Conservation (phyloP, 2,329 filamentous ascomycete genomes). For the Iodosphaeria phyllophila region DNA sequence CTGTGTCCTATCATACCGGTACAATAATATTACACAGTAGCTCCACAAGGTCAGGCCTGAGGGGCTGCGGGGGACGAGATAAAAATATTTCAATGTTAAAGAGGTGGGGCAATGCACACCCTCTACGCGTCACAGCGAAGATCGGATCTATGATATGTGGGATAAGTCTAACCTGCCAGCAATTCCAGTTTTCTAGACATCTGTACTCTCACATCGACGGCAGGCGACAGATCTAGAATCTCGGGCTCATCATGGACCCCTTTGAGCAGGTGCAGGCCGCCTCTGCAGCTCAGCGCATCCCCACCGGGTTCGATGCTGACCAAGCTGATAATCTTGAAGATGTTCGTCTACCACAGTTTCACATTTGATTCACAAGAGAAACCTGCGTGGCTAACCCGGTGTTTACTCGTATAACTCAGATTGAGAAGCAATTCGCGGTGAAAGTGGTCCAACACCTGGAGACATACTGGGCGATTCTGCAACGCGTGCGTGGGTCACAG, state of each 20-base stretch:
- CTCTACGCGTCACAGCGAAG: no score
- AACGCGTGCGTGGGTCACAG: constrained; percentile 74
- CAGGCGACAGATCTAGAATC: no score
- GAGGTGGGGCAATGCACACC: no score
- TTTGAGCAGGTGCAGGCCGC: background rate
- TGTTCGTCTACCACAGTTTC: constrained; percentile 18
- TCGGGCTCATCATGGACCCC: background rate
- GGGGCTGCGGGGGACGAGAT: no score
- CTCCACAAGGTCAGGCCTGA: no score
- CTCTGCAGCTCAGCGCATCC: constrained; percentile 12
- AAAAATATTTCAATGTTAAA: no score
- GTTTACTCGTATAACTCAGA: constrained; percentile 29
- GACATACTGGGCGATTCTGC: constrained; percentile 92
- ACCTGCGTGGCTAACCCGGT: constrained; percentile 1
- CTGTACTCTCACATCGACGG: no score
- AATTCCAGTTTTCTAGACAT: no score
- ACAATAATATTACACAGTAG: no score
- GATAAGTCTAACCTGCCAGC: no score
- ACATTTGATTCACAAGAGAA: constrained; percentile 1
- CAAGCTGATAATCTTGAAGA: constrained; percentile 35
- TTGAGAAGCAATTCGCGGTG: constrained; percentile 98
- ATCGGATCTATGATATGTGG: no score
- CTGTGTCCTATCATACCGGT: no score
- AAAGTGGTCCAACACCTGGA: constrained; percentile 94
- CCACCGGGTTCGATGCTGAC: constrained; percentile 41